Conservation (phyloP, 345 rosid genomes). For the Bruguiera parviflora region DNA sequence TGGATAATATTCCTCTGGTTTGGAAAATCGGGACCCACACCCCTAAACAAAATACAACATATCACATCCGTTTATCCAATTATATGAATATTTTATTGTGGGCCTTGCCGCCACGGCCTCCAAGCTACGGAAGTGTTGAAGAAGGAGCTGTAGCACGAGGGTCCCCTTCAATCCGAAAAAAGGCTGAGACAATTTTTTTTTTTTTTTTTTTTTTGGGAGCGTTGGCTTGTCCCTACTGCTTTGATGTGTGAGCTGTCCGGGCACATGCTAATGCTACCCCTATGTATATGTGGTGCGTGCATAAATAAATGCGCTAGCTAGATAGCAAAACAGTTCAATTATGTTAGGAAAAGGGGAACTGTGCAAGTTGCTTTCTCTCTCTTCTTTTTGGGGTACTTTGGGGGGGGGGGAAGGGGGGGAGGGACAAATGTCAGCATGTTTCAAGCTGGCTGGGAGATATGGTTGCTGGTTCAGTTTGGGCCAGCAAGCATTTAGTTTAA, state of each 20-base stretch:
- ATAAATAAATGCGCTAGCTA: too few species aligned
- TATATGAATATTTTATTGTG: neutral
- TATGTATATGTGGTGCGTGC: neutral
- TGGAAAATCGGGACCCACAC: neutral
- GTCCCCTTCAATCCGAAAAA: conserved; percentile 7
- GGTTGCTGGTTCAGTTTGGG: neutral
- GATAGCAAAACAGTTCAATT: neutral
- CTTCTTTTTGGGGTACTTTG: too few species aligned
- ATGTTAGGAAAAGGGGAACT: conserved; percentile 20
- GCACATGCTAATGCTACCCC: conserved; percentile 24
- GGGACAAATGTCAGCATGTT: neutral
- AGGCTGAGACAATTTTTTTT: conserved; percentile 7
- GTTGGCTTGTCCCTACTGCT: conserved; percentile 24
- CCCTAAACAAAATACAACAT: neutral
- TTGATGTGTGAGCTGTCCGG: conserved; percentile 28
- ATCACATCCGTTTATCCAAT: conserved; percentile 7
- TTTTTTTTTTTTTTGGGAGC: conserved; percentile 10
- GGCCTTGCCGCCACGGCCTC: neutral
- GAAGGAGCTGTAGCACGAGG: conserved; percentile 1
- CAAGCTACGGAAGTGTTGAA: conserved; percentile 16
- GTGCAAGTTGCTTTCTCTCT: conserved; percentile 1
- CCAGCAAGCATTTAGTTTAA: too few species aligned
- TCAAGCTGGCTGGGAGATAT: neutral
- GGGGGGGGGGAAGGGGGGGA: neutral
- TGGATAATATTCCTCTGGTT: conserved; percentile 18